These are phyloP conservation scores for Trypanosoma cruzi DNA, from an alignment of 208 protist species.

Conservation along the genomic window DNA sequence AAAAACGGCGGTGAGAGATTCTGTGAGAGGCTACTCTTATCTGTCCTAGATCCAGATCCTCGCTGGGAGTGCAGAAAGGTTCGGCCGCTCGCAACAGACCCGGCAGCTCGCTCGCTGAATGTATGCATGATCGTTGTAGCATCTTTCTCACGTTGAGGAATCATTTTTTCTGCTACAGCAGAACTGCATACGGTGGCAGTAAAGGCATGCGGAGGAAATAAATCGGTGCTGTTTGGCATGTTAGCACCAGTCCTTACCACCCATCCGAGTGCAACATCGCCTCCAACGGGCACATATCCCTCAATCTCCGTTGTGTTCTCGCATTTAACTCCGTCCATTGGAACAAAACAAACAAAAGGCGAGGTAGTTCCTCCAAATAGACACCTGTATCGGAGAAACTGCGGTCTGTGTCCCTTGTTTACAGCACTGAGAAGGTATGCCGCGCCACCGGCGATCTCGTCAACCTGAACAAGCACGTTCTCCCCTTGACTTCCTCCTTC, in stretches of 20 bases:
- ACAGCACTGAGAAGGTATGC: conserved; percentile 12
- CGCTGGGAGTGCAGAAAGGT: background rate
- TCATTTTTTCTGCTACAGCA: background rate
- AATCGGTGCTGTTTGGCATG: background rate
- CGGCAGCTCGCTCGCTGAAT: background rate
- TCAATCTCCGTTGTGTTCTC: background rate
- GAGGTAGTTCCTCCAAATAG: background rate
- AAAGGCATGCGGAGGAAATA: background rate
- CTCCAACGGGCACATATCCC: conserved; percentile 12
- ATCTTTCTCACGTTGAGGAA: background rate
- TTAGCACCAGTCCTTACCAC: background rate
- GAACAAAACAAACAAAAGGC: conserved; percentile 7
- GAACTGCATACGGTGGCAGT: background rate
- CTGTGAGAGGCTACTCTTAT: background rate
- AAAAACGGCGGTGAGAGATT: background rate
- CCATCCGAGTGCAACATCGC: conserved; percentile 12
- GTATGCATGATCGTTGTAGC: background rate
- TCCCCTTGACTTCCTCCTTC: background rate
- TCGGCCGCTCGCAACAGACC: background rate
- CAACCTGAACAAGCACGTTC: background rate
- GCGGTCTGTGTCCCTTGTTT: conserved; percentile 6
- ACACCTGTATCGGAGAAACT: background rate
- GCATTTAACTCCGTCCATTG: conserved; percentile 8
- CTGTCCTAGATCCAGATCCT: background rate
- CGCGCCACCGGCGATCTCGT: conserved; percentile 7